Evolutionary conservation across 768 basidiomycete genomes (phyloP), one percentile per base, ranked within the genome.

Genomic region (Gymnopilus dilepis): DNA sequence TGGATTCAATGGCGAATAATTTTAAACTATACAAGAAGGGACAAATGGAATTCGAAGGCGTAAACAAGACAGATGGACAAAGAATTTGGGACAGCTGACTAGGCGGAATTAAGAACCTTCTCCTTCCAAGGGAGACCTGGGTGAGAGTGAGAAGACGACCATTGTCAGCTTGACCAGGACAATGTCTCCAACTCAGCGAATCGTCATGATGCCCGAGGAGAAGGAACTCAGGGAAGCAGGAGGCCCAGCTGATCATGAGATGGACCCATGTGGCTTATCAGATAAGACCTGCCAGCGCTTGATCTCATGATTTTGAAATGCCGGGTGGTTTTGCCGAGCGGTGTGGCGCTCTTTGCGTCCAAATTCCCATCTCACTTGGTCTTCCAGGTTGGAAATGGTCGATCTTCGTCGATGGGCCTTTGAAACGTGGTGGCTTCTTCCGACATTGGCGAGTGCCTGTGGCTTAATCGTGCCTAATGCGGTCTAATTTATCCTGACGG

Each of bases 201-300:
- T 50, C 47, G 6, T 26, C 9, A 50, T 9, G 15, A 21, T n/a
- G 31, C 15, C 43, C 33, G 34, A 50, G 47, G 47, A 22, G 9
- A 28, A 47, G 37, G 34, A 56, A 17, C 15, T 42, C 40, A 31
- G 41, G 21, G 41, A 37, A 56, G 38, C 37, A 8, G 13, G 11
- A 26, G 26, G 40, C 19, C 26, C 24, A 21, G 30, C 55, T 56
- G 40, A 41, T 42, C 30, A 41, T 56, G 38, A 34, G 47, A 47
- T 48, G 56, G 41, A 24, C 37, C 33, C 54, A 61, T 54, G 59
- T 33, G 59, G 56, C 56, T 64, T 64, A 64, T 64, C 63, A 64
- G 63, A 64, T 64, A 64, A 64, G 54, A 54, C 41, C 57, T 28
- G 52, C 47, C 47, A 50, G 47, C 47, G 38, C 34, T 54, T 54